Evolutionary conservation across 2,329 filamentous ascomycete species (phyloP).

Genomic region (Aureobasidium namibiae): DNA sequence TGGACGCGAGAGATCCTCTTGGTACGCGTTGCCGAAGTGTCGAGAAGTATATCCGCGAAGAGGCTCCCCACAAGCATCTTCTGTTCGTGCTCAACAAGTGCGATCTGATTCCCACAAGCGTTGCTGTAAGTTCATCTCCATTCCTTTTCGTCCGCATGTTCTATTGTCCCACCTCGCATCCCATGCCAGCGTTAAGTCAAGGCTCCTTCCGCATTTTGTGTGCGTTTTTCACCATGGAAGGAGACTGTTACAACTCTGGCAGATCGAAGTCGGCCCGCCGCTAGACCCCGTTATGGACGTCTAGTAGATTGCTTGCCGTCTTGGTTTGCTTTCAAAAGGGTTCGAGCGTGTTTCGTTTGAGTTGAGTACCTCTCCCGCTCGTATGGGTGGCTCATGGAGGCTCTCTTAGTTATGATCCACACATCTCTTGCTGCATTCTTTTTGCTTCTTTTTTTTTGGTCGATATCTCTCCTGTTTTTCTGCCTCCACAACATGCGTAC

Average conservation of each 20-base stretch:
- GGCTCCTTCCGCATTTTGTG: constrained; percentile 54
- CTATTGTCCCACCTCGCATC: constrained; percentile 24
- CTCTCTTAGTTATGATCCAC: constrained; percentile 99
- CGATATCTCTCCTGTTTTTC: constrained; percentile 14
- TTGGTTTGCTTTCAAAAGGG: constrained; percentile 74
- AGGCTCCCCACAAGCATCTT: constrained; percentile 93
- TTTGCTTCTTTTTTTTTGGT: constrained; percentile 18
- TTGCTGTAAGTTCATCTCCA: constrained; percentile 73
- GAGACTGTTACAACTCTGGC: constrained; percentile 98
- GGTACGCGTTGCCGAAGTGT: constrained; percentile 85
- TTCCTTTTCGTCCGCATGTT: constrained; percentile 15
- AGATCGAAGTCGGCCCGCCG: constrained; percentile 74
- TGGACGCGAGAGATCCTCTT: constrained; percentile 81
- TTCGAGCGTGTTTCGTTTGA: constrained; percentile 82
- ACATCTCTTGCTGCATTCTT: constrained; percentile 46
- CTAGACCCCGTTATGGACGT: constrained; percentile 54
- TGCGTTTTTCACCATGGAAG: constrained; percentile 60
- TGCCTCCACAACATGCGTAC: neutral
- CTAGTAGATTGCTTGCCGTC: constrained; percentile 70
- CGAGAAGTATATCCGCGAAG: constrained; percentile 86
- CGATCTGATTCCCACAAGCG: constrained; percentile 82
- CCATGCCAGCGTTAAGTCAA: constrained; percentile 84
- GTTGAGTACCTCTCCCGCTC: constrained; percentile 79
- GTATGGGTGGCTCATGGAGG: constrained; percentile 57
- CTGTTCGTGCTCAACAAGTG: constrained; percentile 86